These are phyloP conservation scores for Curvularia lunata DNA, from an alignment of 2,329 filamentous ascomycete genomes.

Conservation along the genomic window DNA sequence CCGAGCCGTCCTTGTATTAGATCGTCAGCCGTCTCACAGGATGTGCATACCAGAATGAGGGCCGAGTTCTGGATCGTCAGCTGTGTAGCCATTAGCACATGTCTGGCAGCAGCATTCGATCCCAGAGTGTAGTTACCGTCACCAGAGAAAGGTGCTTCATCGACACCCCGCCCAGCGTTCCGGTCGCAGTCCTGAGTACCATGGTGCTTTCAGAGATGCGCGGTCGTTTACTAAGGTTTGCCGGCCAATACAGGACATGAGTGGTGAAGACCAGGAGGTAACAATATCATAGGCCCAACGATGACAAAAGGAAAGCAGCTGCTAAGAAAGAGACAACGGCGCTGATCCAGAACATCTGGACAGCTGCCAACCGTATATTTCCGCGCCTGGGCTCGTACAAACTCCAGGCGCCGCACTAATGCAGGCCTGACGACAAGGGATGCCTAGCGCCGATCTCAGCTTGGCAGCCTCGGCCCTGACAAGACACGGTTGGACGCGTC, in stretches of 20 bases:
- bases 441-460: slow-evolving; percentile 1
- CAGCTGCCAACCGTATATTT: neutral
- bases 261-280: neutral
- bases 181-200: slow-evolving; percentile 15
- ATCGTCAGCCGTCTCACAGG: slow-evolving; percentile 8
- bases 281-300: neutral
- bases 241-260: neutral
- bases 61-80: slow-evolving; percentile 81
- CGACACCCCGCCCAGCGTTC: slow-evolving; percentile 59
- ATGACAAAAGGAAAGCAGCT: neutral
- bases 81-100: slow-evolving; percentile 54
- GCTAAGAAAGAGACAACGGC: neutral
- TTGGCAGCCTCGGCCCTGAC: neutral
- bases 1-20: neutral
- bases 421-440: neutral
- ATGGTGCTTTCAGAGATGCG: slow-evolving; percentile 7
- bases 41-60: slow-evolving; percentile 68
- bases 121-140: slow-evolving; percentile 57
- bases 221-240: neutral
- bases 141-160: slow-evolving; percentile 73
- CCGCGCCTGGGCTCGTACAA: neutral
- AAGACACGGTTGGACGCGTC: neutral
- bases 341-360: neutral
- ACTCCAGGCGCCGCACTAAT: slow-evolving; percentile 2
- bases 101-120: neutral